phyloP scores from a whole-genome alignment of 768 basidiomycete species.

The Boletales sp. region DNA sequence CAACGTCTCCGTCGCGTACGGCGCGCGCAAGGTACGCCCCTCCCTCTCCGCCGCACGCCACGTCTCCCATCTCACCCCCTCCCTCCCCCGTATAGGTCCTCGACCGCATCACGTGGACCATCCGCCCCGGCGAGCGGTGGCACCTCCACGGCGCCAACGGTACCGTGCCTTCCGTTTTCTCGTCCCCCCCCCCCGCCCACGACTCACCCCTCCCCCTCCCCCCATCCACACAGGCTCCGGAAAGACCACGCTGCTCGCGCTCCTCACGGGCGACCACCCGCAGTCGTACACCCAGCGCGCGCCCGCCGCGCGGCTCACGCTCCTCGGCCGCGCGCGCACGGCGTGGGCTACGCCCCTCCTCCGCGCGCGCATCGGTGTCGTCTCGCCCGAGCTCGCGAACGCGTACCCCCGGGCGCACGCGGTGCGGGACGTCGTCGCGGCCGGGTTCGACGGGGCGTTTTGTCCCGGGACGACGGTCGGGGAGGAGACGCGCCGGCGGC shows the following conservation, averaged over 20 bases:
- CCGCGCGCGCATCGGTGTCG: conserved; percentile 66
- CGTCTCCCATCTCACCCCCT: not conserved
- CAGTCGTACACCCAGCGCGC: conserved; percentile 79
- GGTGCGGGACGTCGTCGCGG: conserved; percentile 79
- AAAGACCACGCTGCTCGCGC: conserved; percentile 88
- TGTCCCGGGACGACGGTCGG: no score
- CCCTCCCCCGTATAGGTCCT: conserved; percentile 52
- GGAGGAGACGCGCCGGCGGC: conserved; percentile 35
- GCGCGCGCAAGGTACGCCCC: conserved; percentile 54
- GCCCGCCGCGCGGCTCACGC: conserved; percentile 55
- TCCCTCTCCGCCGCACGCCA: no score
- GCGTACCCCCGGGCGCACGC: conserved; percentile 78
- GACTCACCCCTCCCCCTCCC: not conserved
- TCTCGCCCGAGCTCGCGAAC: conserved; percentile 87
- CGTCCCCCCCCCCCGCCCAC: no score
- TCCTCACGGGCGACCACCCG: conserved; percentile 93
- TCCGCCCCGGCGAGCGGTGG: conserved; percentile 82
- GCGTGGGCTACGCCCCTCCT: conserved; percentile 72
- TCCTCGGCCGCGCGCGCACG: conserved; percentile 58
- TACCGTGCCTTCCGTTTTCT: conserved; percentile 23
- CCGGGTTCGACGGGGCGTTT: conserved; percentile 88
- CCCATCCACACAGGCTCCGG: conserved; percentile 94
- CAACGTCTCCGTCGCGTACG: conserved; percentile 70
- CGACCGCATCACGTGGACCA: conserved; percentile 74
- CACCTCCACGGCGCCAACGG: conserved; percentile 89